phyloP scores from a whole-genome alignment of 2,329 filamentous ascomycete genomes.

The Thelonectria discophora region DNA sequence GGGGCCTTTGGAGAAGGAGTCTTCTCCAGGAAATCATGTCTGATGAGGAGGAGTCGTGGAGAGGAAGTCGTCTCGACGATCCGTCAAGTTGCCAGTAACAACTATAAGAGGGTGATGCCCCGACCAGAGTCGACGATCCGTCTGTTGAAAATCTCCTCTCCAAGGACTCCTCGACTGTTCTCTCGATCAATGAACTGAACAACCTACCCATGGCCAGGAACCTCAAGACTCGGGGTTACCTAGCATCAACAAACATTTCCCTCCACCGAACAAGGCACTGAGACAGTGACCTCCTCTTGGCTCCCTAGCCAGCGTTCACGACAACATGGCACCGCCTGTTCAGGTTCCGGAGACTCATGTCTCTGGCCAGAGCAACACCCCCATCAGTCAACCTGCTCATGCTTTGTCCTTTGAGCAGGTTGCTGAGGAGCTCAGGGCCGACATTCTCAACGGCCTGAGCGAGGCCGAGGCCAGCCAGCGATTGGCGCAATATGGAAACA shows the following conservation, averaged over 20 bases:
- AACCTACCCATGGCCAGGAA: conserved; percentile 34
- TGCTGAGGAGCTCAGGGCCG: conserved; percentile 61
- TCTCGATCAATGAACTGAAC: conserved; percentile 35
- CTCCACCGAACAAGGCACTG: conserved; percentile 12
- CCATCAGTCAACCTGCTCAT: conserved; percentile 66
- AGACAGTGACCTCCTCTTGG: conserved; percentile 18
- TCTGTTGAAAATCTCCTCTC: conserved; percentile 18
- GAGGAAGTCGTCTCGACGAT: conserved; percentile 24
- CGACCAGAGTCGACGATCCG: conserved; percentile 22
- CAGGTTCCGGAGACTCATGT: conserved; percentile 32
- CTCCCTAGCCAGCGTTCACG: conserved; percentile 26
- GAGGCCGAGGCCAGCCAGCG: conserved; percentile 59
- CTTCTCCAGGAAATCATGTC: conserved; percentile 17
- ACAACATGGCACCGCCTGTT: conserved; percentile 26
- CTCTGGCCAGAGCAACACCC: conserved; percentile 48
- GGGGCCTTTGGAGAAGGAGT: conserved; percentile 24
- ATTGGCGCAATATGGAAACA: conserved; percentile 64
- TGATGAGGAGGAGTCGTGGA: conserved; percentile 1
- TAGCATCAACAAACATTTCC: conserved; percentile 6
- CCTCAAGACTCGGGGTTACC: conserved; percentile 28
- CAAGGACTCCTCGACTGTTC: conserved; percentile 33
- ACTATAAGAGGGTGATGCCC: conserved; percentile 33
- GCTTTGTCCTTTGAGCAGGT: conserved; percentile 59
- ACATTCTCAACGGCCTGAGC: conserved; percentile 63
- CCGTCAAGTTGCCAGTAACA: conserved; percentile 11